A percentile compares a stretch with the other conserved stretches of the same genome.
Conservation (phyloP, 2,329 filamentous ascomycete genomes). For the Talaromyces sp. region DNA sequence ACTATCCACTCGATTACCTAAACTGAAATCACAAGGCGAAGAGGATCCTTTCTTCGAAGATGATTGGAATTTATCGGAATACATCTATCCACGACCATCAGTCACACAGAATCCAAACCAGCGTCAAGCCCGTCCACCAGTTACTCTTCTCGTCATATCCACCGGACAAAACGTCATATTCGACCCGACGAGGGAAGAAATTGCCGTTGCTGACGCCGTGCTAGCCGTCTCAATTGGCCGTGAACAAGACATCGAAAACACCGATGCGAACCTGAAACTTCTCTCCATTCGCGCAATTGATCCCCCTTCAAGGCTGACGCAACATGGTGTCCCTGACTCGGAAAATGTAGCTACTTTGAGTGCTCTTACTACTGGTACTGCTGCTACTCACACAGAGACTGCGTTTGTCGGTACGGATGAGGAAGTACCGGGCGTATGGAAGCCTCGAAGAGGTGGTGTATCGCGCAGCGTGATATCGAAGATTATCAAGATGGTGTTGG, state of each 20-base stretch:
- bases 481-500: conserved; percentile 71
- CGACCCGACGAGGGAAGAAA: conserved; percentile 84
- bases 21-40: conserved; percentile 79
- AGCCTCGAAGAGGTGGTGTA: conserved; percentile 74
- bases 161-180: conserved; percentile 88
- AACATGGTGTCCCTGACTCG: conserved; percentile 63
- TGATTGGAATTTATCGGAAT: conserved; percentile 82
- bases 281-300: conserved; percentile 69
- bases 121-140: conserved; percentile 59
- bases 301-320: conserved; percentile 66
- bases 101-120: conserved; percentile 10
- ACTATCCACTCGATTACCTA: conserved; percentile 76
- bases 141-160: conserved; percentile 84
- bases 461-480: conserved; percentile 66
- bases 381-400: conserved; percentile 37
- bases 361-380: conserved; percentile 33
- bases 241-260: conserved; percentile 14
- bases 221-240: conserved; percentile 73
- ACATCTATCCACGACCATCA: conserved; percentile 60
- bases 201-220: conserved; percentile 85
- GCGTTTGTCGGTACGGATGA: conserved; percentile 50
- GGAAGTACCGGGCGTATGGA: conserved; percentile 70
- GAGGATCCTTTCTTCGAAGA: conserved; percentile 98
- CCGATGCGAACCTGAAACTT: conserved; percentile 46
- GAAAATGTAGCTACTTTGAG: conserved; percentile 53